These are phyloP conservation scores for Rozella allomycis DNA, from an alignment of 371 early-diverging fungal species.

Conservation along the genomic window DNA sequence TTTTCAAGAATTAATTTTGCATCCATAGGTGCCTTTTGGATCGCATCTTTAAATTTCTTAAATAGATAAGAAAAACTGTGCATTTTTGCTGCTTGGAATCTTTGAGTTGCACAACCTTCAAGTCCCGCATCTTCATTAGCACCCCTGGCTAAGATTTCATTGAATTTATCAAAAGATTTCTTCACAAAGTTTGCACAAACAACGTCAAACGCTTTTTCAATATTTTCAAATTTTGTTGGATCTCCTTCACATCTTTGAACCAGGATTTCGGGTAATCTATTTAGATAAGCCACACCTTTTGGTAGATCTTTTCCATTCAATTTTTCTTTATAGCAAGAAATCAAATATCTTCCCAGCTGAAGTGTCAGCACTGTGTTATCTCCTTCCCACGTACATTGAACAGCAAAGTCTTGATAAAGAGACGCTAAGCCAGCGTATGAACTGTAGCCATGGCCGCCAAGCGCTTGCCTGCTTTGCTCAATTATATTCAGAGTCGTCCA, in stretches of 20 bases:
- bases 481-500: slow-evolving; percentile 67
- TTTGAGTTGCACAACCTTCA: slow-evolving; percentile 27
- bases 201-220: slow-evolving; percentile 59
- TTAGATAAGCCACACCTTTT: slow-evolving; percentile 61
- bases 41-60: slow-evolving; percentile 58
- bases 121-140: background rate
- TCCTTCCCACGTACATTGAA: slow-evolving; percentile 72
- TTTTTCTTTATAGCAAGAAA: slow-evolving; percentile 53
- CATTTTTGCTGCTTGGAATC: slow-evolving; percentile 62
- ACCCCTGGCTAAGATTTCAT: slow-evolving; percentile 14
- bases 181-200: slow-evolving; percentile 61
- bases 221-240: slow-evolving; percentile 31
- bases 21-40: slow-evolving; percentile 22
- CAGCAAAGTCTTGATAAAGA: slow-evolving; percentile 70
- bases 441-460: slow-evolving; percentile 82
- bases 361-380: slow-evolving; percentile 75
- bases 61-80: slow-evolving; percentile 66
- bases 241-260: slow-evolving; percentile 33
- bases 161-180: slow-evolving; percentile 56
- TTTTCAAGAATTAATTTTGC: slow-evolving; percentile 29
- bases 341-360: slow-evolving; percentile 70
- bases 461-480: slow-evolving; percentile 70
- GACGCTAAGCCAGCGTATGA: slow-evolving; percentile 68
- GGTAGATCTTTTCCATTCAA: slow-evolving; percentile 48
- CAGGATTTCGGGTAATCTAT: slow-evolving; percentile 26